Evolutionary conservation across 202 grass and related monocot genomes (phyloP).

Genomic region (Zoysia matrella): DNA sequence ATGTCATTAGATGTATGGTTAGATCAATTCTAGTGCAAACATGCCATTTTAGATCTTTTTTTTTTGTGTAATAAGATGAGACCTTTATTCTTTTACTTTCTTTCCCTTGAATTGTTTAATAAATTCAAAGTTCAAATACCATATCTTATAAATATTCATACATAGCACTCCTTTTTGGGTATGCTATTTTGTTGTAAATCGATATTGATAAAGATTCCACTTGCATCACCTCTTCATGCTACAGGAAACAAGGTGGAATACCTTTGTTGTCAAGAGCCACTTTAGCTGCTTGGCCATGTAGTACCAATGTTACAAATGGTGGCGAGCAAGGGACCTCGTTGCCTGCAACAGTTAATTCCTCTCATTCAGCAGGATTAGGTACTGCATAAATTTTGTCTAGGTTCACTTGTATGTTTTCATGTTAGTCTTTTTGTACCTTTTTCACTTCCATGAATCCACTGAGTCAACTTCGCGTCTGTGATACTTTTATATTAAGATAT

Average conservation of each 20-base stretch:
- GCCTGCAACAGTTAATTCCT: conserved; percentile 41
- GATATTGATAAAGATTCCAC: conserved; percentile 8
- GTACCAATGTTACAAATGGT: conserved; percentile 32
- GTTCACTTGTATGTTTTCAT: conserved; percentile 9
- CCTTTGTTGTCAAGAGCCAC: conserved; percentile 66
- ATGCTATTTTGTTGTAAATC: conserved; percentile 19
- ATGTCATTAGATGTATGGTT: conserved; percentile 6
- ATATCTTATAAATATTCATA: conserved; percentile 15
- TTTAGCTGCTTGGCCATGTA: conserved; percentile 72
- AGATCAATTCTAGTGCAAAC: conserved; percentile 38
- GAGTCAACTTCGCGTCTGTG: background rate
- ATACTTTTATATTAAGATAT: background rate
- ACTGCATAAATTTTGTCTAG: conserved; percentile 3
- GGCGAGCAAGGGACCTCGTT: conserved; percentile 33
- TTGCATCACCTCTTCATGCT: background rate
- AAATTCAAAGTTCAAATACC: background rate
- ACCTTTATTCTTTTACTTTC: background rate
- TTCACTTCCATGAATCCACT: background rate
- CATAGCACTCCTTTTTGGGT: conserved; percentile 11
- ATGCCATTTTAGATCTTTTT: conserved; percentile 19
- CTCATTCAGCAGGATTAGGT: conserved; percentile 56
- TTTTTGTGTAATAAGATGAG: background rate
- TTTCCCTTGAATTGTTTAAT: conserved; percentile 8
- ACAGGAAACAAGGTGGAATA: conserved; percentile 69
- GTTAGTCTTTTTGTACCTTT: background rate